Evolutionary conservation across 352 stramenopile genomes (phyloP), one percentile per base, ranked within the genome.

Genomic region (Pelagophyceae sp.): DNA sequence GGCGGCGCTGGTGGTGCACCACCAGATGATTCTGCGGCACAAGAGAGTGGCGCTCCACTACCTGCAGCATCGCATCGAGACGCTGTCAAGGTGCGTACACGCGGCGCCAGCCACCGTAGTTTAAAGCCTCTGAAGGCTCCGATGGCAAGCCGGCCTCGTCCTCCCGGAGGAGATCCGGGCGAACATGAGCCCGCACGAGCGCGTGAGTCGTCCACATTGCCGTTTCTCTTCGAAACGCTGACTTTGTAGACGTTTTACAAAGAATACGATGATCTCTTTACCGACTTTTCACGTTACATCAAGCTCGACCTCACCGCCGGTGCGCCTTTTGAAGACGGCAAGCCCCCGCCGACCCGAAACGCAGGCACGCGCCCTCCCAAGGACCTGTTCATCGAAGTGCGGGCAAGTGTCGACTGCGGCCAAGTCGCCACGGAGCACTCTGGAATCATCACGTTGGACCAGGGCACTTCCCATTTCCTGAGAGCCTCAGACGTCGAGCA

Each of bases 181-280:
- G 79, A 93, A 89, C 58, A 80, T 93, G 58, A 89, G 86, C 75
- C 86, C 85, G 72, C 83, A 82, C 27, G 90, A 94, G 76, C 80
- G 91, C n/a, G n/a, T n/a, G n/a, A n/a, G n/a, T n/a, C n/a, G n/a
- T n/a, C n/a, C n/a, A n/a, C n/a, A n/a, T n/a, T n/a, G n/a, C n/a
- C n/a, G n/a, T n/a, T n/a, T n/a, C n/a, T n/a, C n/a, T n/a, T n/a
- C n/a, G n/a, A n/a, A n/a, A n/a, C n/a, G n/a, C n/a, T n/a, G n/a
- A n/a, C n/a, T n/a, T n/a, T n/a, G n/a, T n/a, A n/a, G 70, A 85
- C 93, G 79, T 93, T 94, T 79, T 92, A 93, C 78, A 86, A 92
- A 79, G 82, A 83, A 60, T 94, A 94, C 83, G 90, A 94, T 80
- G 86, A 94, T 78, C 80, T 93, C 25, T 83, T 93, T 29, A 92